Base-by-base conservation (phyloP, 2,329 filamentous ascomycete species). In the Penicillium sp. region DNA sequence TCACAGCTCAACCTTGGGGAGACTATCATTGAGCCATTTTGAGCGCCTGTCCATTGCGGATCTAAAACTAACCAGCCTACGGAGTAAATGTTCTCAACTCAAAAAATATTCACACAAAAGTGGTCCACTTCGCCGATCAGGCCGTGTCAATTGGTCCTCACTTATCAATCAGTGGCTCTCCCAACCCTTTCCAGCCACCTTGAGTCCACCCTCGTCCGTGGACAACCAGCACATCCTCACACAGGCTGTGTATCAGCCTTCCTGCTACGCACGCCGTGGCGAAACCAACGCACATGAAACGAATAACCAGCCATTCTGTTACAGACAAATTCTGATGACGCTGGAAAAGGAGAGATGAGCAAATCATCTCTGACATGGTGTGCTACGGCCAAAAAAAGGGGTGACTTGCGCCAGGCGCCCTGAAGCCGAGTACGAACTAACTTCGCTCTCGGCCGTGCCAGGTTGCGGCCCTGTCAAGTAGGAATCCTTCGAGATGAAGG, bases 191-290 rank as follows among this genome's bases (percentile, higher is more conserved):
- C n/a, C 41, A 52, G 35, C 45, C 56, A 17, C 27, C 43, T 17
- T 27, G 21, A 54, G 41, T 40, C 25, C 46, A 45, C 49, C 29
- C 27, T n/a, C n/a, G 10, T 51, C 61, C 54, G 47, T 46, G 50
- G 40, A 41, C 23, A 54, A 23, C 19, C 40, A 35, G 12, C 31
- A 17, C 46, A 23, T 23, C 31, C 40, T 60, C 49, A 59, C 53
- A 62, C 60, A 62, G 19, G 35, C 13, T 41, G 31, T 54, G 58
- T 63, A 57, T 61, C 58, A 56, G 54, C 38, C n/a, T 52, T 31
- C 35, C n/a, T 42, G 45, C 43, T 35, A 38, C 6, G 17, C 15
- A 15, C 15, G 2, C 12, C 38, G 57, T 62, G 61, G 56, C 56
- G 38, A 60, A 54, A 19, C 10, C 35, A 33, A 43, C 46, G 12